Evolutionary conservation across 805 yeast species (phyloP), one percentile per base, ranked within the genome.

Genomic region (Starmera pachycereana): DNA sequence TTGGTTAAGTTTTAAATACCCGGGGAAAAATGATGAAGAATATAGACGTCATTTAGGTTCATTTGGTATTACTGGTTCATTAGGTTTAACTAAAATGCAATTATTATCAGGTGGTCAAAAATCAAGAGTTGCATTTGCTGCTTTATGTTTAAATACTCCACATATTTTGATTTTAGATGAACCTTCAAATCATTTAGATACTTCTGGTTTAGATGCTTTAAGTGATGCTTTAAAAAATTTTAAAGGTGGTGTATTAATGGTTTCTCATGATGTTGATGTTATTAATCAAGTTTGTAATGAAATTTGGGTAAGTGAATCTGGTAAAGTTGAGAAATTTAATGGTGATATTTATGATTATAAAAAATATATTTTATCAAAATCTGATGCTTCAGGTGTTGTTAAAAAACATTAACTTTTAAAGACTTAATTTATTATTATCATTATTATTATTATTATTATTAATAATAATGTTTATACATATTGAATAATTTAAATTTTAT

Each of bases 151-250:
- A 53, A 74, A 74, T 45, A 81, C 83, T 46, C 98, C 98, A 14
- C 98, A 92, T 60, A 78, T 92, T 35, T 70, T 92, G 54, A 78
- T 92, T 54, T 68, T 92, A 49, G 98, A 92, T 71, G 98, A 92
- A 72, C 98, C 98, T 63, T 85, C 96, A 7, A 92, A 92, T 66
- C 98, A 92, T 65, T 77, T 92, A 73, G 98, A 92, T 81, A 90
- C 96, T 8, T 81, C 95, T 30, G 98, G 97, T 74, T 69, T 92
- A 54, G 98, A 92, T 61, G 98, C 98, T 1, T 72, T 92, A 44
- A 80, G 92, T 8, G 94, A 83, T 34, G 97, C 97, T 1, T 69
- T 92, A 57, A 78, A 73, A 46, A 78, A 75, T 45, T 92, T 89
- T 72, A 75, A 86, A 55, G 98, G 98, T 58, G 98, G 98, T 61